Evolutionary conservation across 805 yeast genomes (phyloP), one percentile per base, ranked within the genome.

Genomic region (Spathaspora sp.): DNA sequence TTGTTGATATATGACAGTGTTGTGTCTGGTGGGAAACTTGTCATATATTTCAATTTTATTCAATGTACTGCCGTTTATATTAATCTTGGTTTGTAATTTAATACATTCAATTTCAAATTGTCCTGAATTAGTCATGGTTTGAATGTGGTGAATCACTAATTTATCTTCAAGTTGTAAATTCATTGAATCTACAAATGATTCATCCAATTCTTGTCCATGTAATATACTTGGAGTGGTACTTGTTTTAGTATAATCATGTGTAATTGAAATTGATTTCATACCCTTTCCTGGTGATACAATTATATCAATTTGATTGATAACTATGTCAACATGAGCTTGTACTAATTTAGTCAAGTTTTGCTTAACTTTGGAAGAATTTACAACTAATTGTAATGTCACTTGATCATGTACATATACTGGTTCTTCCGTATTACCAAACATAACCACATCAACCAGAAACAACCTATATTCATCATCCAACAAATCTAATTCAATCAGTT

Each of bases 71-170:
- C 43, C 17, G 17, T 56, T 48, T 1, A 67, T 12, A 1, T 35
- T 43, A 5, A 64, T n/a, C 1, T 18, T 52, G 5, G 56, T 49
- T 1, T 54, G 51, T 14, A 64, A 17, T 20, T 52, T 53, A 9
- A 68, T 43, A 1, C 53, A 49, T 16, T 57, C 53, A 3, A 70
- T 55, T 44, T 52, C 56, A 47, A 58, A 58, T 42, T 43, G 46
- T 2, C 75, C 75, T 1, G 70, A 50, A 20, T 51, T 58, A 17
- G 56, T 53, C 2, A 59, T 61, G 5, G 35, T 46, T 43, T 63
- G 67, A 9, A 54, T 18, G 44, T 62, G 57, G 31, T 69, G 64
- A 19, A 70, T 23, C 1, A 65, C 51, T 50, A 55, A 42, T 6
- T 12, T 23, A 16, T 44, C n/a, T 14, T 10, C 26, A 35, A 56